Evolutionary conservation across 192 early-diverging fungal species (phyloP).

Genomic region (Podila clonocystis): DNA sequence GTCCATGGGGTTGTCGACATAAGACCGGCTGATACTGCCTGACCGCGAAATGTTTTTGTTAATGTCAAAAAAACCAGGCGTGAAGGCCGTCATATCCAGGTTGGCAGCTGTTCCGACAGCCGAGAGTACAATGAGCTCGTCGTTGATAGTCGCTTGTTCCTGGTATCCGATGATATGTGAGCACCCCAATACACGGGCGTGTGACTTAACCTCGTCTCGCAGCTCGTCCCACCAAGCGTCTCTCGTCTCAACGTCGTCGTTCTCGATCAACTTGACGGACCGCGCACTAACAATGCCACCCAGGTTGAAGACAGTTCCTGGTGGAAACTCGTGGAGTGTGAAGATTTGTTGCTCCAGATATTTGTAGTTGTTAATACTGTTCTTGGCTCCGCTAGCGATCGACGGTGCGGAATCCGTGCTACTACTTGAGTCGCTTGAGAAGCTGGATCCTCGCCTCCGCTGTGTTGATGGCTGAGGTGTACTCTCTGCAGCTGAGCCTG

Average conservation of each 20-base stretch:
- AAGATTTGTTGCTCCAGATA: conserved; percentile 53
- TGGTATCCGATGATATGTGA: conserved; percentile 79
- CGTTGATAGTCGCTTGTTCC: conserved; percentile 70
- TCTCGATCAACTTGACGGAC: conserved; percentile 55
- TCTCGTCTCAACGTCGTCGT: conserved; percentile 48
- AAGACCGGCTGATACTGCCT: conserved; percentile 45
- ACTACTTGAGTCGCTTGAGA: conserved; percentile 27
- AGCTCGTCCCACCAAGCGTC: conserved; percentile 67
- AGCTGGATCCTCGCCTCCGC: conserved; percentile 23
- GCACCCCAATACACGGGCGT: conserved; percentile 75
- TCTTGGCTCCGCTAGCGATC: conserved; percentile 42
- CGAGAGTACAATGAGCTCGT: conserved; percentile 72
- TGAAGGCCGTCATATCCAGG: conserved; percentile 64
- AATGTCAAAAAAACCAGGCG: conserved; percentile 35
- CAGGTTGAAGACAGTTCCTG: conserved; percentile 49
- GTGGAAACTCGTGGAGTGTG: conserved; percentile 51
- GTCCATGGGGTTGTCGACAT: conserved; percentile 27
- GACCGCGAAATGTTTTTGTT: conserved; percentile 38
- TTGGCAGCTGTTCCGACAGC: conserved; percentile 81
- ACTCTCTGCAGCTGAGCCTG: conserved; percentile 7
- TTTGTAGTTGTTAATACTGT: conserved; percentile 51
- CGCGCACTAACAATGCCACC: conserved; percentile 50
- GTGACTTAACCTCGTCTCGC: conserved; percentile 81
- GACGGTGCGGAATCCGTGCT: conserved; percentile 47
- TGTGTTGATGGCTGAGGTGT: not conserved